A percentile compares a stretch with the other conserved stretches of the same genome.
phyloP scores from a whole-genome alignment of 2,329 filamentous ascomycete genomes.

The Ascochyta koolunga region DNA sequence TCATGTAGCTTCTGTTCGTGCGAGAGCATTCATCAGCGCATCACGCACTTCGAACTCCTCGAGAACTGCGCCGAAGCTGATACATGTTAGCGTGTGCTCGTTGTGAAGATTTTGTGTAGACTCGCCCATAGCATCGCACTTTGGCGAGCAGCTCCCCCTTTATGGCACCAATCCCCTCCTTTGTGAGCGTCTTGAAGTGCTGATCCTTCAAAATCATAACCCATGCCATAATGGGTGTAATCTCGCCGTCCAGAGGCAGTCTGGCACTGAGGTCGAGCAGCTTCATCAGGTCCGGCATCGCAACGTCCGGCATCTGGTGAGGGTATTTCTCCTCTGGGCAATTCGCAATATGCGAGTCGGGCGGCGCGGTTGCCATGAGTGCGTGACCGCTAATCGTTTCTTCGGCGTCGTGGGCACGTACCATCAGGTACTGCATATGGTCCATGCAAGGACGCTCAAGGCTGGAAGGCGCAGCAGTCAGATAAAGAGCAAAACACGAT shows the following conservation, averaged over 20 bases:
- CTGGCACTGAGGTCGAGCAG: constrained; percentile 83
- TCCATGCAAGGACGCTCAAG: constrained; percentile 94
- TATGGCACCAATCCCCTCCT: constrained; percentile 72
- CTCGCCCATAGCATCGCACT: constrained; percentile 90
- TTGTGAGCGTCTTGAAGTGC: constrained; percentile 68
- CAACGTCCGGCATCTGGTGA: constrained; percentile 76
- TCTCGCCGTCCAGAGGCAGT: constrained; percentile 83
- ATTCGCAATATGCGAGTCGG: constrained; percentile 65
- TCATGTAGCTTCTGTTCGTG: constrained; percentile 33
- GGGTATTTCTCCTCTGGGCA: constrained; percentile 63
- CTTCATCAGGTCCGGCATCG: constrained; percentile 76
- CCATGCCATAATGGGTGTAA: constrained; percentile 96
- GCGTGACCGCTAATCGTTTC: constrained; percentile 80
- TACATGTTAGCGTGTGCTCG: constrained; percentile 13
- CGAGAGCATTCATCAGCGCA: constrained; percentile 74
- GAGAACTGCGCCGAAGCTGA: constrained; percentile 70
- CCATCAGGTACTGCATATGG: constrained; percentile 80
- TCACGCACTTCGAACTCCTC: constrained; percentile 79
- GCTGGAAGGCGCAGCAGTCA: constrained; percentile 55
- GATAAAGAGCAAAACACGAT: constrained; percentile 30
- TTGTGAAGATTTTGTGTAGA: constrained; percentile 26
- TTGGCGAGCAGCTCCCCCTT: constrained; percentile 78
- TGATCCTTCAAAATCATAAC: constrained; percentile 70
- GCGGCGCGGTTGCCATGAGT: constrained; percentile 90
- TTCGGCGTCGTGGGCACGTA: constrained; percentile 57